Base-by-base conservation (phyloP, 202 grass and related monocot species). In the Setaria italica region DNA sequence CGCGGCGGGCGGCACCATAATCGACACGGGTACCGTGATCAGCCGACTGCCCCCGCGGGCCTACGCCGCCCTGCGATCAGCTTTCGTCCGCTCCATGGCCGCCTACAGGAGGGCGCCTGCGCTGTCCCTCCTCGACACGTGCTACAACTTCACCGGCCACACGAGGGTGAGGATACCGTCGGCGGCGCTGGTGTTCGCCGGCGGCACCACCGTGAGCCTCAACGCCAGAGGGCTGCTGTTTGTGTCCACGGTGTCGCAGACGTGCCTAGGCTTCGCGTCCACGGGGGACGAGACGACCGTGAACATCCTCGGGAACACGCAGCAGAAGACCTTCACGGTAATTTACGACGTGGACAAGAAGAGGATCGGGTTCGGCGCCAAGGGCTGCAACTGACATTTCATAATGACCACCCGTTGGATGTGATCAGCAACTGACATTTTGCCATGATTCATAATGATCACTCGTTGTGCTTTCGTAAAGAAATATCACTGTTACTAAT, bases 21-120 rank as follows among this genome's bases (percentile, higher is more conserved):
- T 95, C n/a, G 95, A 97, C 91, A 95, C 92, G 17, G 95, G 95
- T 43, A 95, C 90, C 0, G 95, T 89, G 67, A 87, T 97, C 74
- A 93, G 83, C 33, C 65, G 87, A 49, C 91, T 97, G 9, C 90
- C 95, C 7, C 87, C 68, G 60, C 5, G 65, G 6, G 92, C 87
- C 16, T 95, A 97, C 86, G 19, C 7, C 1, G 67, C 71, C 54
- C 74, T 97, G 13, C 67, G 85, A 39, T 29, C 69, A 62, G 48
- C 47, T 15, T 95, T 95, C 67, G 5, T 34, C 5, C 10, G 74
- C 25, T 10, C 14, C 34, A 97, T 97, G 90, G 59, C 25, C 17
- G 45, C 43, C 76, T 94, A 97, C 79, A 71, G 30, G 75, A 62
- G 20, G 71, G 90, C 90, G 17, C 89, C 85, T 4, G 32, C 48